Evolutionary conservation across 176 grass and related monocot genomes (phyloP), one percentile per base, ranked within the genome.

Genomic region (Aegilops umbellulata): DNA sequence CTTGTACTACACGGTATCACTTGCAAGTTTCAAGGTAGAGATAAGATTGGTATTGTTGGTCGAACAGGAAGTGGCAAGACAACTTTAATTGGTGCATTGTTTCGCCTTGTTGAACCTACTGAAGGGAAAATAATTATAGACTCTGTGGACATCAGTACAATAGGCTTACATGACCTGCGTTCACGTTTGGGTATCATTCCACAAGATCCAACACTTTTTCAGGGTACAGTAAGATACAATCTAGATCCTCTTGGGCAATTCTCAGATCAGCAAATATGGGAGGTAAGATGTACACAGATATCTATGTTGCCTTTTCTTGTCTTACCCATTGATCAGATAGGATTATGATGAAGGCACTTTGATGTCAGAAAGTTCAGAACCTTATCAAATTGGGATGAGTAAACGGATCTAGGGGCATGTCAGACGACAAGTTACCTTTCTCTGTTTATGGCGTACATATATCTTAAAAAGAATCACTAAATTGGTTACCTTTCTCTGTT

Each of bases 21-120:
- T 77, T 99, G 97, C 60, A 96, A 82, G 8, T 94, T 99, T 76
- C 76, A 96, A 80, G 97, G 94, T 38, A 90, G 97, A 17, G 53
- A 91, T 75, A 99, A 96, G 82, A 95, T 98, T 66, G 94, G 94
- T 60, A 94, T 98, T 53, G 96, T 98, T 65, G 96, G 96, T 9
- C 90, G 96, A 10, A 98, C 93, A 39, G 97, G 97, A 73, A 98
- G 94, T 85, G 94, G 97, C 51, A 98, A 99, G 76, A 96, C 94
- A 78, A 99, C 94, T 86, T 83, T 99, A 84, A 94, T 99, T 49
- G 82, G 94, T 66, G 94, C 92, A 32, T 39, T 96, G 35, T 99
- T 99, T 83, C 93, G 97, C 68, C 92, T 99, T n/a, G 94, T 99
- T 69, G 97, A 99, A 61, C 97, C 97, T 34, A 60, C 90, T 84